Base-by-base conservation (phyloP, 805 yeast species). In the Saccharomyces eubayanus region DNA sequence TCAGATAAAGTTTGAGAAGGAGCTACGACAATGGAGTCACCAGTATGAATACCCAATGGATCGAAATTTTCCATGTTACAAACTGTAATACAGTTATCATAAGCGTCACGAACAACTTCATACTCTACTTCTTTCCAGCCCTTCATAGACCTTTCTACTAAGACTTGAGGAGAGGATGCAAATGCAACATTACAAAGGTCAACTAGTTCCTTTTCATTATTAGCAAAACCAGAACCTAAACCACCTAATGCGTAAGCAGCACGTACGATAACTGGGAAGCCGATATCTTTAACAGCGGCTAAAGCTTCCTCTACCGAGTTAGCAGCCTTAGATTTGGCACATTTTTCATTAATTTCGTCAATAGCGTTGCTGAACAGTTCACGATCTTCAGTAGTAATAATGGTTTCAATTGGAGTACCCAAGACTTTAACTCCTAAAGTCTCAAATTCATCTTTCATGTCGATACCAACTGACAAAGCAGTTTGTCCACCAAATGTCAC, bases 111-210 rank as follows among this genome's bases (percentile, higher is more conserved):
- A 53, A 92, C 99, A 72, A 92, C 99, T 75, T 92, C 99, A 73
- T 92, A 92, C 76, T 92, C 99, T 64, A 92, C 87, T 76, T 92
- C 99, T 73, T 92, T 92, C 99, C 99, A 92, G 59, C 99, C 99
- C 77, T 94, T 94, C 96, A 92, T 88, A 48, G 97, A 89, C 70
- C 84, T 83, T 77, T 92, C 99, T 58, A 92, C 94, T 59, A 92
- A 79, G 53, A 92, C 96, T 76, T 92, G 99, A 11, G 99, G 97
- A 54, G 96, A 86, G 29, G 95, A 82, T 51, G 98, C 96, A 71
- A 92, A 90, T 0, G 98, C 97, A 69, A 87, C 84, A 67, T 83
- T 82, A 77, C 97, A 90, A 61, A 92, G 78, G 47, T 82, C 91
- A 54, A 85, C 78, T 66, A 92, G 80, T 75, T 92, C 91, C 59